Conservation (phyloP, 345 rosid genomes). For the Moricandia arvensis region DNA sequence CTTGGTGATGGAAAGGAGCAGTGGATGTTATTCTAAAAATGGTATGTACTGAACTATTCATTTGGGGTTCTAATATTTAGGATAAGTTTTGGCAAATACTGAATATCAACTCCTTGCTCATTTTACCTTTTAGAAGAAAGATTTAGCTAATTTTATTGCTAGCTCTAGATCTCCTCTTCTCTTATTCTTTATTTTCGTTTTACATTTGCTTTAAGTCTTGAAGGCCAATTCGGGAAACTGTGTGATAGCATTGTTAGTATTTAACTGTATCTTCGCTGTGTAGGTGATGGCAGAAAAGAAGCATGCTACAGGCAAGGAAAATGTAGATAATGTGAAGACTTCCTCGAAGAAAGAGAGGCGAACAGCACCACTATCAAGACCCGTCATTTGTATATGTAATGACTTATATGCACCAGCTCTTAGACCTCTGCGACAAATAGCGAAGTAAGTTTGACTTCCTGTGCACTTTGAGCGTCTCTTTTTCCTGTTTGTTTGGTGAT, state of each 20-base stretch:
- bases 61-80: neutral
- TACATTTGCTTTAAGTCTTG: neutral
- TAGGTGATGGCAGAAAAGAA: slow-evolving; percentile 81
- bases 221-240: slow-evolving; percentile 8
- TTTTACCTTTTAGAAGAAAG: neutral
- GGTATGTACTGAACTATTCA: slow-evolving; percentile 66
- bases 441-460: slow-evolving; percentile 61
- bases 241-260: slow-evolving; percentile 3
- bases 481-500: slow-evolving; percentile 9
- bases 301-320: slow-evolving; percentile 57
- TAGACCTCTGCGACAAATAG: slow-evolving; percentile 88
- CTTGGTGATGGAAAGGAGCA: slow-evolving; percentile 97
- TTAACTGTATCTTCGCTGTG: slow-evolving; percentile 13
- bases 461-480: slow-evolving; percentile 1
- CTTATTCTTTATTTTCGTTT: neutral
- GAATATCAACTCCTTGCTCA: neutral
- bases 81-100: neutral
- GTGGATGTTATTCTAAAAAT: slow-evolving; percentile 88
- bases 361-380: slow-evolving; percentile 68
- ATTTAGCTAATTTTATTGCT: neutral
- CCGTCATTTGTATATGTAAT: slow-evolving; percentile 80
- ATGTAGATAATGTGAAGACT: slow-evolving; percentile 48
- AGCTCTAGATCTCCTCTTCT: slow-evolving; percentile 1
- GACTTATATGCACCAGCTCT: slow-evolving; percentile 91
- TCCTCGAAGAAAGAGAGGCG: slow-evolving; percentile 60